Evolutionary conservation across 2,329 filamentous ascomycete species (phyloP), one percentile per base, ranked within the genome.

Genomic region (Shiraia bambusicola): DNA sequence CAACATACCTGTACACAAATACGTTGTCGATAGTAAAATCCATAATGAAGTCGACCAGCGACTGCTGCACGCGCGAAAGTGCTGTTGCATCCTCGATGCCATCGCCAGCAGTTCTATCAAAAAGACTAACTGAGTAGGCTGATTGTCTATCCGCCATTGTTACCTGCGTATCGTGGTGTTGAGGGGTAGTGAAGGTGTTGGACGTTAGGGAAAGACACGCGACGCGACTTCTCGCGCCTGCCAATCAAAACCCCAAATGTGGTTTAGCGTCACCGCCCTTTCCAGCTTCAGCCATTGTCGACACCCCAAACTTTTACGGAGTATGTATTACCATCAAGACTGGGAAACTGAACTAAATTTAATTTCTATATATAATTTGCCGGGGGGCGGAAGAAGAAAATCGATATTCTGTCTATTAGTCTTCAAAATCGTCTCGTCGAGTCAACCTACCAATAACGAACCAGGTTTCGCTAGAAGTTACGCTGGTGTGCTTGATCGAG

Each of bases 21-120:
- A 85, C 81, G 70, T 95, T 95, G 71, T 96, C 92, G 29, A 97
- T 81, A 63, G 92, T 84, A 66, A 96, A 98, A 56, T 92, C 88
- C 43, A 97, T 82, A 52, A 98, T 85, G 69, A 98, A 98, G 47
- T 89, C 85, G 63, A 93, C 84, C 47, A 98, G 80, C 64, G 88
- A 84, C 45, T 81, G 80, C 67, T 93, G 88, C 35, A 91, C 76
- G 40, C 61, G 65, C 25, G 66, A 65, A 16, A 65, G 65, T 27
- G 59, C 58, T 15, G 58, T 43, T 19, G 47, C 56, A 60, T 69
- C 57, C 24, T 62, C 56, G 15, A 49, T 52, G 13, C 63, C 64
- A 39, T 66, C 60, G 40, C 61, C 66, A 4, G 52, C 49, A 44
- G 70, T 61, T 43, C 70, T 71, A 34, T 69, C 82, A 58, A 88